phyloP scores from a whole-genome alignment of 345 rosid species.

The Zanthoxylum bungeanum region DNA sequence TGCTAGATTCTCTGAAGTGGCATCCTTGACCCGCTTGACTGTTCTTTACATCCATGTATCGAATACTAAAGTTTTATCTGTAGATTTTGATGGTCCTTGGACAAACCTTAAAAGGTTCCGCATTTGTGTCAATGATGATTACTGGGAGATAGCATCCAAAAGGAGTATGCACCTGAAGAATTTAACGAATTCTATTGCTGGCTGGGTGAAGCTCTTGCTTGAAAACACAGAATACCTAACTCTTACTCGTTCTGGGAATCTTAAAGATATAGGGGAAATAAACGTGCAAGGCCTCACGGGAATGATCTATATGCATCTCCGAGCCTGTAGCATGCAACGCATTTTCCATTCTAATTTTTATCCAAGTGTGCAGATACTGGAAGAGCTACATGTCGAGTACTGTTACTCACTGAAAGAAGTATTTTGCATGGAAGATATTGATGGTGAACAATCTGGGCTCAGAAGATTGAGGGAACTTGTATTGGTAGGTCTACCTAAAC shows the following conservation, averaged over 20 bases:
- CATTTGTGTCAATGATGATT: conserved; percentile 7
- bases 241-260: not conserved
- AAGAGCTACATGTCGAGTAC: conserved; percentile 1
- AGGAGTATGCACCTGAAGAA: conserved; percentile 6
- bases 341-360: not conserved
- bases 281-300: not conserved
- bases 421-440: not conserved
- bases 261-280: not conserved
- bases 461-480: conserved; percentile 1
- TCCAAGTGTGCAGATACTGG: not conserved
- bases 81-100: not conserved
- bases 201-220: not conserved
- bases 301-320: not conserved
- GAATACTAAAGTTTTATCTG: conserved; percentile 2
- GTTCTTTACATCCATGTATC: conserved; percentile 8
- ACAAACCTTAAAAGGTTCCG: conserved; percentile 2
- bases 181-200: not conserved
- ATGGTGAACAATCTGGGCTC: not conserved
- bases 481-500: not conserved
- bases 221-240: not conserved
- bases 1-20: conserved; percentile 23
- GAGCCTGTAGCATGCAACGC: conserved; percentile 3
- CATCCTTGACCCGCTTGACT: conserved; percentile 9
- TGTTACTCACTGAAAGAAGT: conserved; percentile 9
- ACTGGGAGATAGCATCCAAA: conserved; percentile 5